Evolutionary conservation across 495 filamentous ascomycete species (phyloP), one percentile per base, ranked within the genome.

Genomic region (Penicilliopsis zonata): DNA sequence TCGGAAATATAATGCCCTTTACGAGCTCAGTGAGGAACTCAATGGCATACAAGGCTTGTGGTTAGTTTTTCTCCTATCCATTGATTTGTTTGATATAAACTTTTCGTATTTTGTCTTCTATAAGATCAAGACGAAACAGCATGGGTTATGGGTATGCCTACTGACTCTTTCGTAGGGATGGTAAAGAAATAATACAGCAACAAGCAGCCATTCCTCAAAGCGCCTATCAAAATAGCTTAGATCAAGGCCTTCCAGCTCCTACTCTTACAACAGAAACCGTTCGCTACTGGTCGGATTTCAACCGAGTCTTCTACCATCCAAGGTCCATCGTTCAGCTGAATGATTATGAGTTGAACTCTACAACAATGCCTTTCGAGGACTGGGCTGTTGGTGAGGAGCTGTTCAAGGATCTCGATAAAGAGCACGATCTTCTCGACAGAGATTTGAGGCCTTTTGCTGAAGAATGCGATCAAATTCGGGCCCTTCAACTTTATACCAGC

Each of bases 221-320:
- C 38, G 65, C 74, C 13, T 98, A 94, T 53, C 82, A 87, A 46
- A 65, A 65, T 39, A 77, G 70, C 36, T 75, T 98, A 19, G 81
- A 94, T 40, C 50, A 62, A 36, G 84, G 82, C 16, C 52, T 74
- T 27, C 40, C 55, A 4, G 42, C 62, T 2, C 76, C 82, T 1
- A 58, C 59, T 12, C 69, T 94, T 10, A 79, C 65, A 2, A 67
- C 79, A 0, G 63, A 72, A 18, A 70, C 76, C 2, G 80, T 96
- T 13, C 78, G 83, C 18, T 96, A 85, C 61, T 98, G 92, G 87
- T 93, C 86, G 9, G 90, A 98, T 55, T 96, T 82, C 56, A 86
- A 81, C 40, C 74, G 84, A 17, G 67, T 93, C 9, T 96, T 77
- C 57, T 96, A 84, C 51, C 87, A 99, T 49, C 90, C 90, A 2